Evolutionary conservation across 768 basidiomycete genomes (phyloP).

Genomic region (Mycena rosella): DNA sequence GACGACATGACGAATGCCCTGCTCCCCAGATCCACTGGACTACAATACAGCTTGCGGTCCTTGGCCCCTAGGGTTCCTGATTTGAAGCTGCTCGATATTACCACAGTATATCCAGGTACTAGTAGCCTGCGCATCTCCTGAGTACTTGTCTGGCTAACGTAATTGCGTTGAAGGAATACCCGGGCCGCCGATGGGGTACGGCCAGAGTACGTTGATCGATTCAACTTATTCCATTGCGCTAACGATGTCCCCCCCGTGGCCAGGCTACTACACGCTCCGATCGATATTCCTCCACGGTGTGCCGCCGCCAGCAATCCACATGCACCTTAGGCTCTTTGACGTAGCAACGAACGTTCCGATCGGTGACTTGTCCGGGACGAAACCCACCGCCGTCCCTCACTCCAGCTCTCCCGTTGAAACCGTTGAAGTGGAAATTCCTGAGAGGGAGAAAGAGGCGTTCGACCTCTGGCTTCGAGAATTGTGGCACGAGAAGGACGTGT

Average conservation of each 20-base stretch:
- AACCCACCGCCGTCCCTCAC: constrained; percentile 46
- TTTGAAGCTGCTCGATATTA: constrained; percentile 90
- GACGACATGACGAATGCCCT: constrained; percentile 84
- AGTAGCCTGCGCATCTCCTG: constrained; percentile 11
- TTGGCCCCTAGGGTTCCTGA: constrained; percentile 82
- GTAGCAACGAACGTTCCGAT: constrained; percentile 78
- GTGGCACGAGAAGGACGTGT: constrained; percentile 89
- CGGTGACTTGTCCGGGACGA: constrained; percentile 63
- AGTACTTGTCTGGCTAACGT: constrained; percentile 26
- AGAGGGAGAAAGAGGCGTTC: constrained; percentile 73
- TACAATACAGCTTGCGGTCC: constrained; percentile 87
- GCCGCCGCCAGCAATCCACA: constrained; percentile 87
- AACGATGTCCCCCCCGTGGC: too few relatives aligned
- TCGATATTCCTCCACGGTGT: constrained; percentile 88
- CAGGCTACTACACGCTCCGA: constrained; percentile 91
- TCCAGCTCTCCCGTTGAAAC: constrained; percentile 51
- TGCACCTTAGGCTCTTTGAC: constrained; percentile 87
- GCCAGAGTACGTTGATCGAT: too few relatives aligned
- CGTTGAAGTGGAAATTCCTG: constrained; percentile 64
- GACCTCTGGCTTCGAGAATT: constrained; percentile 85
- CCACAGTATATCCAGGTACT: constrained; percentile 91
- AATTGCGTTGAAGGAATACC: constrained; percentile 70
- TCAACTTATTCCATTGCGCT: too few relatives aligned
- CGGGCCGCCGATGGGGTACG: constrained; percentile 82
- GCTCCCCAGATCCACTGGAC: constrained; percentile 92